Base-by-base conservation (phyloP, 805 yeast species). In the Candida saitoana region DNA sequence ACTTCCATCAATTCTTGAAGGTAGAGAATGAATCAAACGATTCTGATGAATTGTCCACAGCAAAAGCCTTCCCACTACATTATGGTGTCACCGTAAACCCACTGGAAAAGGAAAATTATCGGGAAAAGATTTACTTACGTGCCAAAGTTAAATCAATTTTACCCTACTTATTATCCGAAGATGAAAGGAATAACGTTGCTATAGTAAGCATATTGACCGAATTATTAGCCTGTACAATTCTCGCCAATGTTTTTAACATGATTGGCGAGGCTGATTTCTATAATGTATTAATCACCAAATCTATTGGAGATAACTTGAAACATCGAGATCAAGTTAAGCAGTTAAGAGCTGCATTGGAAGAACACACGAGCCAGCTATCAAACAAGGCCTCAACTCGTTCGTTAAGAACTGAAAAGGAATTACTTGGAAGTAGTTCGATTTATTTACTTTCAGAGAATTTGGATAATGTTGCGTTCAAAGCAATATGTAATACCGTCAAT, bases 291-390 rank as follows among this genome's bases (percentile, higher is more conserved):
- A 69, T 88, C 12, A 80, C 80, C 7, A 74, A 75, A 39, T 57
- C 74, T 2, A 76, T 85, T 1, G 82, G 87, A 3, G 74, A 73
- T 22, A 74, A 84, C 9, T 66, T 90, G 55, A 80, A 80, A 47
- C 95, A 87, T 52, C 67, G 89, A 42, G 76, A 76, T 29, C 87
- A 86, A 52, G 95, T 89, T 1, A 77, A 82, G 45, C 76, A 80
- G 48, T 71, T 90, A 17, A 65, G 95, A 46, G 78, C 74, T 17
- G 85, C 87, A 1, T 63, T 89, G 27, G 83, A 82, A 47, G 74
- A 78, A 46, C 93, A 88, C 52, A 71, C 84, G 1, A 41, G 45
- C 5, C 51, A 43, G 18, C 22, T 47, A 8, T 19, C 39, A 3
- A 31, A 2, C 14, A 38, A 36, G 12, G 11, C 12, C 6, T 29